phyloP scores from a whole-genome alignment of 495 filamentous ascomycete genomes.

The Jackrogersella minutella region DNA sequence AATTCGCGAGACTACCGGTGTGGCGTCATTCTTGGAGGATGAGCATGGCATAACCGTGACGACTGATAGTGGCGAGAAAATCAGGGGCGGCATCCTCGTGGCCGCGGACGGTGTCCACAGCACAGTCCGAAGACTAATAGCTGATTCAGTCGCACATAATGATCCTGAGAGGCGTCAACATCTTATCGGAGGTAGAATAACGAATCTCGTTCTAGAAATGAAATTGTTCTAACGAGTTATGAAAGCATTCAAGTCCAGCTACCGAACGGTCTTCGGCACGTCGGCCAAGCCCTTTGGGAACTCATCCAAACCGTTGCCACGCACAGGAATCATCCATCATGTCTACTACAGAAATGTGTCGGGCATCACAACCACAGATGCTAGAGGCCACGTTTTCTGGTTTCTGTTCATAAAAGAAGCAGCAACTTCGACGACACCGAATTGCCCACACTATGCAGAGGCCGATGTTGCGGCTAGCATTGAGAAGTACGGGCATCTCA shows the following conservation, averaged over 20 bases:
- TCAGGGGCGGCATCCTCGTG: constrained; percentile 35
- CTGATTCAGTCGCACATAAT: constrained; percentile 18
- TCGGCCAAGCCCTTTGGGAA: neutral
- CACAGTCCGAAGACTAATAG: constrained; percentile 29
- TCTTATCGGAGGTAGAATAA: neutral
- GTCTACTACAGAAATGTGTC: constrained; percentile 34
- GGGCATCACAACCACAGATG: constrained; percentile 22
- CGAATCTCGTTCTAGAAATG: too few relatives aligned
- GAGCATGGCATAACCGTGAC: constrained; percentile 32
- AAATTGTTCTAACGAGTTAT: neutral
- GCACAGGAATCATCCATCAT: constrained; percentile 22
- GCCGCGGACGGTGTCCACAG: constrained; percentile 39
- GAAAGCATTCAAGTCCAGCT: constrained; percentile 29
- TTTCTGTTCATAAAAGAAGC: constrained; percentile 42
- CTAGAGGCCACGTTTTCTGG: constrained; percentile 39
- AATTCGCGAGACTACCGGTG: constrained; percentile 13
- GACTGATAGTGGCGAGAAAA: constrained; percentile 26
- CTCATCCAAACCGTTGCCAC: neutral
- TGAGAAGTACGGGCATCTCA: constrained; percentile 29
- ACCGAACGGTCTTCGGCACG: constrained; percentile 38
- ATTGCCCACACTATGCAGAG: constrained; percentile 29
- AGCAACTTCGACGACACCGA: constrained; percentile 14
- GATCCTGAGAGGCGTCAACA: constrained; percentile 7
- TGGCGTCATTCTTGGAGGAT: constrained; percentile 26
- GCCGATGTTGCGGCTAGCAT: constrained; percentile 26